Evolutionary conservation across 768 basidiomycete species (phyloP).

Genomic region (Phylloporus sp.): DNA sequence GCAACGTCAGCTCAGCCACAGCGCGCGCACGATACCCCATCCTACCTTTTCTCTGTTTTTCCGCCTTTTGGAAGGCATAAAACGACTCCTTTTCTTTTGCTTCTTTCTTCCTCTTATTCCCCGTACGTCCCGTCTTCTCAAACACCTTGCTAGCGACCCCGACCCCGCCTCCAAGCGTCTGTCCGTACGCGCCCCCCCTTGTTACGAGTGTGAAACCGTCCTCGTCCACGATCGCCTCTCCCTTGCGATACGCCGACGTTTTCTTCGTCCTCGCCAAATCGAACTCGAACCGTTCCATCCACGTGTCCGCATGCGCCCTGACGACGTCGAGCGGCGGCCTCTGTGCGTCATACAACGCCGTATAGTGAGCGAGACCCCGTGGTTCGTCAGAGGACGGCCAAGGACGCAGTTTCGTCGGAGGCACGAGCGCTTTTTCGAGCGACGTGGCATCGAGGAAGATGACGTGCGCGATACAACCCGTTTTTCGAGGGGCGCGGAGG

Average conservation of each 20-base stretch:
- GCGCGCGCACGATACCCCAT: not conserved
- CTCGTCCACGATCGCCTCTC: slow-evolving; percentile 87
- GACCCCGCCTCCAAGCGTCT: slow-evolving; percentile 79
- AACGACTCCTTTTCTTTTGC: slow-evolving; percentile 71
- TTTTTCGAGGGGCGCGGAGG: slow-evolving; percentile 54
- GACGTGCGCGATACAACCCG: slow-evolving; percentile 69
- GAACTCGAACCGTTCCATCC: slow-evolving; percentile 73
- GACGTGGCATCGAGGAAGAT: slow-evolving; percentile 69
- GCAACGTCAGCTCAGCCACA: slow-evolving; percentile 2
- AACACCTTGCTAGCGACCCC: slow-evolving; percentile 59
- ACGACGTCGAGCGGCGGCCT: slow-evolving; percentile 73
- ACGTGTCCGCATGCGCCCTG: slow-evolving; percentile 74
- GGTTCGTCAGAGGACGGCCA: slow-evolving; percentile 66
- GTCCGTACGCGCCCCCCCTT: slow-evolving; percentile 86
- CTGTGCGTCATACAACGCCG: slow-evolving; percentile 53
- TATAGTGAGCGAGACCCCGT: slow-evolving; percentile 69
- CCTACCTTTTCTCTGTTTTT: slow-evolving; percentile 81
- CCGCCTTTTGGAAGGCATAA: slow-evolving; percentile 88
- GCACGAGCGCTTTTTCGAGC: slow-evolving; percentile 56
- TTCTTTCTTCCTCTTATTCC: slow-evolving; percentile 47
- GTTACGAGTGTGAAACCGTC: slow-evolving; percentile 94
- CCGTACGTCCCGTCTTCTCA: slow-evolving; percentile 32
- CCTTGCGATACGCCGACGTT: slow-evolving; percentile 66
- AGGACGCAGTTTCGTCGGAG: slow-evolving; percentile 45
- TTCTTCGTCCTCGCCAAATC: slow-evolving; percentile 48